Percentiles rank a stretch among this genome's conserved stretches.
Evolutionary conservation across 345 rosid species (phyloP).

Genomic region (Diplotaxis tenuifolia): DNA sequence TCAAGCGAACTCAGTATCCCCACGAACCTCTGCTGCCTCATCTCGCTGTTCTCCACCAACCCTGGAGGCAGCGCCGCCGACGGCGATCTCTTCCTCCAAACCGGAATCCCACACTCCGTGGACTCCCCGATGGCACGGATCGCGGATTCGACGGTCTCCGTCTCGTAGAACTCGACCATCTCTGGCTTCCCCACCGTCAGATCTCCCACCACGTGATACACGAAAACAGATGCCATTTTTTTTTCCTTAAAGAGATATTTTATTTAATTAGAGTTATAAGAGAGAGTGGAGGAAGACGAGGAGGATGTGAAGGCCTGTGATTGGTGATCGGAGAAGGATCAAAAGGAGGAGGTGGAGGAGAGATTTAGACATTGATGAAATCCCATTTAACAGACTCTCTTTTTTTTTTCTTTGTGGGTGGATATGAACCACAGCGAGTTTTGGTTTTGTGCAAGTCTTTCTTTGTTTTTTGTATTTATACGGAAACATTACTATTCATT

Average conservation of each 20-base stretch:
- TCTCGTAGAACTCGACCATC: conserved; percentile 75
- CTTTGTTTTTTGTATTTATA: too few species aligned
- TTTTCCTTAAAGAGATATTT: too few species aligned
- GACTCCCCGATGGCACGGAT: conserved; percentile 81
- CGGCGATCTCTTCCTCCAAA: conserved; percentile 79
- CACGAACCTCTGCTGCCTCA: conserved; percentile 80
- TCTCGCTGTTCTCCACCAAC: conserved; percentile 58
- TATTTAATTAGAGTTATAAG: conserved; percentile 42
- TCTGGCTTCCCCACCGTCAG: conserved; percentile 99
- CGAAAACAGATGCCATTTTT: conserved; percentile 75
- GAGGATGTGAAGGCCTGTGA: conserved; percentile 63
- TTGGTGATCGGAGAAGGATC: conserved; percentile 49
- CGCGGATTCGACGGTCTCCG: conserved; percentile 84
- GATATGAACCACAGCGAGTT: too few species aligned
- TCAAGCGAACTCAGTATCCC: conserved; percentile 88
- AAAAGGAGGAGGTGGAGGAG: conserved; percentile 34
- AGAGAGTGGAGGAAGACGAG: conserved; percentile 83
- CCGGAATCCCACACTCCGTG: conserved; percentile 88
- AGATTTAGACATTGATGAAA: conserved; percentile 35
- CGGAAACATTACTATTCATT: too few species aligned
- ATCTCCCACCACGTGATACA: conserved; percentile 95
- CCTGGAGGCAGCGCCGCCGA: conserved; percentile 35
- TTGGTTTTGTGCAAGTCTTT: too few species aligned
- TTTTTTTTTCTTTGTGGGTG: too few species aligned
- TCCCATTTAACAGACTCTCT: conserved; percentile 16